A percentile compares a stretch with the other conserved stretches of the same genome.
phyloP scores from a whole-genome alignment of 2,329 filamentous ascomycete species.

The Phyllosticta paracitricarpa region DNA sequence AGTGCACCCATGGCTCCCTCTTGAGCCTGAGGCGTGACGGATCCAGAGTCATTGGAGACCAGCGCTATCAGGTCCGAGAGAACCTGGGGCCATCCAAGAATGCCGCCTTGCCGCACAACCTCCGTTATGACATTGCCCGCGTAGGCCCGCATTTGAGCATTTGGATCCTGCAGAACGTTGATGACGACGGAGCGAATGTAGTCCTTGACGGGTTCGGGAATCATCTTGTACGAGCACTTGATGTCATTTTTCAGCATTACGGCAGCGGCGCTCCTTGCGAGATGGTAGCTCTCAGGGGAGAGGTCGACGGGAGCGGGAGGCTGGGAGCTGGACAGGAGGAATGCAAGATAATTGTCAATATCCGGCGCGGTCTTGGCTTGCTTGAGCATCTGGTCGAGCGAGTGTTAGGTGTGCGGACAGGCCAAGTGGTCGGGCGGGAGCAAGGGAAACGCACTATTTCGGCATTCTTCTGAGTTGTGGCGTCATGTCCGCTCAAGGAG shows the following conservation, averaged over 20 bases:
- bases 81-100: constrained; percentile 85
- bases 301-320: constrained; percentile 51
- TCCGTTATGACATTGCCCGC: constrained; percentile 93
- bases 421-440: background rate
- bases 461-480: constrained; percentile 74
- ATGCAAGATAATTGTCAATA: constrained; percentile 94
- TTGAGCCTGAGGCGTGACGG: constrained; percentile 61
- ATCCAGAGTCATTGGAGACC: constrained; percentile 62
- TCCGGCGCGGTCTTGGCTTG: constrained; percentile 84
- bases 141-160: constrained; percentile 73
- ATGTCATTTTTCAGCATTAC: constrained; percentile 96
- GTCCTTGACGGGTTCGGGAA: constrained; percentile 60
- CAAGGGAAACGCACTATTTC: constrained; percentile 53
- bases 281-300: constrained; percentile 53
- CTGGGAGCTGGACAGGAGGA: constrained; percentile 67
- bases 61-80: constrained; percentile 72
- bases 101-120: constrained; percentile 70
- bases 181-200: constrained; percentile 75
- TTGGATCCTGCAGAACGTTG: constrained; percentile 69
- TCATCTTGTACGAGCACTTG: constrained; percentile 61
- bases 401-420: constrained; percentile 5
- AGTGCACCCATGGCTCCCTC: constrained; percentile 91
- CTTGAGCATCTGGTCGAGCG: constrained; percentile 65
- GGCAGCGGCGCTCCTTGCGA: constrained; percentile 76
- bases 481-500: constrained; percentile 78